Conservation (phyloP, 2,329 filamentous ascomycete genomes). For the Pseudocercospora fijiensis region DNA sequence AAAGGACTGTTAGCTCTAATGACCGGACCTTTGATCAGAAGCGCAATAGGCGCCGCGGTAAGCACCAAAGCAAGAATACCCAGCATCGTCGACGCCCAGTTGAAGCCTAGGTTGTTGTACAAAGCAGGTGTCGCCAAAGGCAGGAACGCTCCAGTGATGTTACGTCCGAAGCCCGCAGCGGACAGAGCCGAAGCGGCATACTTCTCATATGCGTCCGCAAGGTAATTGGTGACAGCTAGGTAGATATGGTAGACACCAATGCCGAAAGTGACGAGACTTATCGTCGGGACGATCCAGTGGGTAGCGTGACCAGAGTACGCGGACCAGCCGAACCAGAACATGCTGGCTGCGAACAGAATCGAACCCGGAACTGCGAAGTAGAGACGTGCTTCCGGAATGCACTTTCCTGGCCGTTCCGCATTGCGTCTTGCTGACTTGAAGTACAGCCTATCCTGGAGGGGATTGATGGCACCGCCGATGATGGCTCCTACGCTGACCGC, state of each 20-base stretch:
- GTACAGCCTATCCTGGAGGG: slow-evolving; percentile 43
- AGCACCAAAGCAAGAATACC: slow-evolving; percentile 45
- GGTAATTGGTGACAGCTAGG: slow-evolving; percentile 51
- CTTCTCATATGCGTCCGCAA: slow-evolving; percentile 50
- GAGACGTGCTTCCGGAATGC: slow-evolving; percentile 44
- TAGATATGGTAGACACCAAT: slow-evolving; percentile 54
- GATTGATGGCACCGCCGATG: slow-evolving; percentile 40
- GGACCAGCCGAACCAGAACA: slow-evolving; percentile 55
- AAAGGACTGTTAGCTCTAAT: slow-evolving; percentile 34
- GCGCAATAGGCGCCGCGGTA: slow-evolving; percentile 44
- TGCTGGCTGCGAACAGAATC: slow-evolving; percentile 45
- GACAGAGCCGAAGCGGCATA: slow-evolving; percentile 50
- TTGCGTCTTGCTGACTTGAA: slow-evolving; percentile 37
- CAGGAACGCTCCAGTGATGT: slow-evolving; percentile 47
- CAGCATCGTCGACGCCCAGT: slow-evolving; percentile 48
- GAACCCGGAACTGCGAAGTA: slow-evolving; percentile 45
- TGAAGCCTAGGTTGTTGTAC: slow-evolving; percentile 47
- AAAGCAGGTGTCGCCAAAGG: slow-evolving; percentile 47
- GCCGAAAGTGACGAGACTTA: slow-evolving; percentile 51
- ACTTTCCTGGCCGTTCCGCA: slow-evolving; percentile 30
- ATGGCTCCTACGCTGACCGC: slow-evolving; percentile 45
- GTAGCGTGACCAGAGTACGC: slow-evolving; percentile 34
- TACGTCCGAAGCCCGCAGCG: slow-evolving; percentile 48
- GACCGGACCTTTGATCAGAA: slow-evolving; percentile 35
- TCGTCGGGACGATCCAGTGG: slow-evolving; percentile 49